A percentile compares a stretch with the other conserved stretches of the same genome.
phyloP scores from a whole-genome alignment of 2,329 filamentous ascomycete genomes.

The Penicillium sp. region DNA sequence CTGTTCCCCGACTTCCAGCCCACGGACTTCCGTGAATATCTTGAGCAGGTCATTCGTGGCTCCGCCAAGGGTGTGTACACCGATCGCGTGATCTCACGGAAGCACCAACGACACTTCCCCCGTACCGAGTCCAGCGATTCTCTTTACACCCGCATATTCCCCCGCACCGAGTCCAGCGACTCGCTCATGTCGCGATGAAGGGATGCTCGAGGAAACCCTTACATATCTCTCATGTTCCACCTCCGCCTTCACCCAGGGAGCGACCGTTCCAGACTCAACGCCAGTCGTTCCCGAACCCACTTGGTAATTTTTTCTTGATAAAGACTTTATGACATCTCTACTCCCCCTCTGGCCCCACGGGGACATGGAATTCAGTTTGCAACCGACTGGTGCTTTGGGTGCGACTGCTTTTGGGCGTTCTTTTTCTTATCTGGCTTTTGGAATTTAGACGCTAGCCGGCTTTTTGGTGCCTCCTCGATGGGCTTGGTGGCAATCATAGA shows the following conservation, averaged over 20 bases:
- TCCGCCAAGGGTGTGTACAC: constrained; percentile 42
- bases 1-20: constrained; percentile 56
- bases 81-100: constrained; percentile 38
- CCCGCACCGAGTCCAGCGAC: constrained; percentile 39
- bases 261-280: constrained; percentile 12
- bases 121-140: constrained; percentile 41
- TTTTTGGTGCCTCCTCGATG: constrained; percentile 11
- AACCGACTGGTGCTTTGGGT: constrained; percentile 20
- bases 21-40: constrained; percentile 42
- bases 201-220: constrained; percentile 4
- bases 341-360: constrained; percentile 11
- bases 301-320: constrained; percentile 15
- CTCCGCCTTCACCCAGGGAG: constrained; percentile 7
- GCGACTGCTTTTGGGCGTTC: constrained; percentile 22
- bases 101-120: constrained; percentile 39
- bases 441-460: constrained; percentile 16
- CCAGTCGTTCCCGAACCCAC: constrained; percentile 7
- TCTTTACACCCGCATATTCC: constrained; percentile 38
- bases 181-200: constrained; percentile 37
- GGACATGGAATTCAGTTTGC: constrained; percentile 11
- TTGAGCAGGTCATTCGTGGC: constrained; percentile 45
- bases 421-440: constrained; percentile 17
- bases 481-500: constrained; percentile 15
- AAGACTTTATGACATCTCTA: constrained; percentile 18
- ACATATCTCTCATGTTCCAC: constrained; percentile 2